These are phyloP conservation scores for Juglanconis juglandina DNA, from an alignment of 2,329 filamentous ascomycete genomes.

Conservation along the genomic window DNA sequence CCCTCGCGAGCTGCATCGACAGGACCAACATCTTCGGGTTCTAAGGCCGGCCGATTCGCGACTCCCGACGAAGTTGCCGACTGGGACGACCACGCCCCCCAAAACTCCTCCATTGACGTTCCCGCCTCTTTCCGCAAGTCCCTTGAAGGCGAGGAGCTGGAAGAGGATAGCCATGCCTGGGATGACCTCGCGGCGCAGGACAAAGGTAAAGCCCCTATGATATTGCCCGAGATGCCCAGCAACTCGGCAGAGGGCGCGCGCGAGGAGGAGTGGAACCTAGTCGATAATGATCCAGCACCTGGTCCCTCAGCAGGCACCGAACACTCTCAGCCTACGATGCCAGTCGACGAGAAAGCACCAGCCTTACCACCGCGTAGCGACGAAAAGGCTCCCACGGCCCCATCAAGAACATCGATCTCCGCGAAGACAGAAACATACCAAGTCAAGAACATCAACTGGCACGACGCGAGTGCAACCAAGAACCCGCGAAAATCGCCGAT, in stretches of 20 bases:
- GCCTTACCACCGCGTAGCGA: constrained; percentile 15
- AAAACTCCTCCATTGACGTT: constrained; percentile 9
- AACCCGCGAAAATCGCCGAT: constrained; percentile 77
- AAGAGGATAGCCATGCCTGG: constrained; percentile 46
- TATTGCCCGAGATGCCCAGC: constrained; percentile 19
- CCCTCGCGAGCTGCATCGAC: constrained; percentile 31
- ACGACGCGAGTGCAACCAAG: constrained; percentile 58
- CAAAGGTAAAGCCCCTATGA: constrained; percentile 40
- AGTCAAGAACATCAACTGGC: constrained; percentile 88
- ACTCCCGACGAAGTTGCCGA: constrained; percentile 37
- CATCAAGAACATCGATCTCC: constrained; percentile 41
- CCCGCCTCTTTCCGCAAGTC: constrained; percentile 14
- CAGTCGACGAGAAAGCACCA: constrained; percentile 25
- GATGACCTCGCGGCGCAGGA: constrained; percentile 40
- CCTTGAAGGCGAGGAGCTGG: constrained; percentile 32
- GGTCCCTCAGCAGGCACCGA: constrained; percentile 32
- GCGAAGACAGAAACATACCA: constrained; percentile 75
- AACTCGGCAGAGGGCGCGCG: constrained; percentile 6
- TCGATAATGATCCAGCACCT: constrained; percentile 40
- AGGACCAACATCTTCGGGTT: constrained; percentile 25
- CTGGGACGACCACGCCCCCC: constrained; percentile 33
- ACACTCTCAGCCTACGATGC: constrained; percentile 37
- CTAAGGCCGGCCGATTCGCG: constrained; percentile 34
- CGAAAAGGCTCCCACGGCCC: constrained; percentile 24
- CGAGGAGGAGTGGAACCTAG: constrained; percentile 48